These are phyloP conservation scores for Echinochloa phyllopogon DNA, from an alignment of 176 grass and related monocot genomes.

Conservation along the genomic window DNA sequence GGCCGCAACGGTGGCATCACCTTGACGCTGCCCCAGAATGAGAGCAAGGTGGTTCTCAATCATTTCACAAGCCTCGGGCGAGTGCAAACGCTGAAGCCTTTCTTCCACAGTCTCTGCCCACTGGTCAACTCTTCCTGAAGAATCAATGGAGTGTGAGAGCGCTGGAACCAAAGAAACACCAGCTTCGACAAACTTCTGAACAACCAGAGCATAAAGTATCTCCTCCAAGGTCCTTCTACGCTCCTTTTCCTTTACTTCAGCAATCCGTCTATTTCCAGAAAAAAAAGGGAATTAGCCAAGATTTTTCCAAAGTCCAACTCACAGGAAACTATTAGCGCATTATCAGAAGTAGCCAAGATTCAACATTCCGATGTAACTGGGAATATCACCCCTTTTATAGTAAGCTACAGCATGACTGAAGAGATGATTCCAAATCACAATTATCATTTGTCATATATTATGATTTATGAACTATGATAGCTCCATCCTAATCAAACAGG, in stretches of 20 bases:
- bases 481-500: constrained; percentile 37
- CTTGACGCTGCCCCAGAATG: constrained; percentile 82
- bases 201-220: constrained; percentile 90
- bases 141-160: constrained; percentile 55
- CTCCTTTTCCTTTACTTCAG: constrained; percentile 95
- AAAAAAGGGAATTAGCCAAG: neutral
- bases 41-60: constrained; percentile 95
- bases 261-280: constrained; percentile 75
- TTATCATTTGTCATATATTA: neutral
- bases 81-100: constrained; percentile 79
- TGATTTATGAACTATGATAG: neutral
- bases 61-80: constrained; percentile 86
- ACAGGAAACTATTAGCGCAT: constrained; percentile 14
- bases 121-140: constrained; percentile 65
- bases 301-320: constrained; percentile 2
- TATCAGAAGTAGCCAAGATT: neutral
- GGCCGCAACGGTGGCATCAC: constrained; percentile 63
- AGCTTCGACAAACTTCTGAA: constrained; percentile 94
- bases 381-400: neutral
- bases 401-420: neutral
- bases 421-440: constrained; percentile 21
- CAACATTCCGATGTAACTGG: neutral
- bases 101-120: constrained; percentile 61
- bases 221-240: constrained; percentile 83
- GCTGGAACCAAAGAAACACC: constrained; percentile 82